Evolutionary conservation across 2,329 filamentous ascomycete species (phyloP).

Genomic region (Colletotrichum lindemuthianum): DNA sequence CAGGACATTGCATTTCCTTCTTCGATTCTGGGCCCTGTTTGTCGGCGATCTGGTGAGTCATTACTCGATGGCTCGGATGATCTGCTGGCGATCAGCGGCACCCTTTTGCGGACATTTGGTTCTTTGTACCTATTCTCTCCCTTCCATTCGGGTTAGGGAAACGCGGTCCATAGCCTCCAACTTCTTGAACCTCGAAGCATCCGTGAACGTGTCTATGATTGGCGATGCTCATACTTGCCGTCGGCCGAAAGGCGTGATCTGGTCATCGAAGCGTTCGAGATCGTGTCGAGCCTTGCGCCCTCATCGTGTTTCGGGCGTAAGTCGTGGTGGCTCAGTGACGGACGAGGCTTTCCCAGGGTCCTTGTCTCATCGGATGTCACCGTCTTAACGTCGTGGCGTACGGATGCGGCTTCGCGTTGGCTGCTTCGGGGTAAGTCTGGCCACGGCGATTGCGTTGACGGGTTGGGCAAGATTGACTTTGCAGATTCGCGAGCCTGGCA

Average conservation of each 20-base stretch:
- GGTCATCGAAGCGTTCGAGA: no score
- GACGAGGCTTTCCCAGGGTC: no score
- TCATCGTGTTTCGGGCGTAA: no score
- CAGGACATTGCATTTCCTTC: conserved; percentile 27
- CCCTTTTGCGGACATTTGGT: conserved; percentile 28
- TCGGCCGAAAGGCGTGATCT: no score
- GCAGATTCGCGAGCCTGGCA: background rate
- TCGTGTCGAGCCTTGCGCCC: no score
- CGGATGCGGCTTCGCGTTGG: no score
- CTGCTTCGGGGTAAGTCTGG: no score
- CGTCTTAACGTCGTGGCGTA: no score
- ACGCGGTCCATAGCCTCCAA: conserved; percentile 24
- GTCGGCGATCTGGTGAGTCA: background rate
- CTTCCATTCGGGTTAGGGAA: conserved; percentile 32
- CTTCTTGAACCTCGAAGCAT: conserved; percentile 7
- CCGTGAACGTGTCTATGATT: background rate
- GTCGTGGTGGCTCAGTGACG: no score
- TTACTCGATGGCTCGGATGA: conserved; percentile 2
- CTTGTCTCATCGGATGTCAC: no score
- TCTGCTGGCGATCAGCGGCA: background rate
- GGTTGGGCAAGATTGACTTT: background rate
- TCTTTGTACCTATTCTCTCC: conserved; percentile 31
- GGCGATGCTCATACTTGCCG: background rate
- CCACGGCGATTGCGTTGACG: no score
- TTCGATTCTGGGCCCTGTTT: conserved; percentile 23